phyloP scores from a whole-genome alignment of 2,329 filamentous ascomycete genomes.

The Fusarium chlamydosporum region DNA sequence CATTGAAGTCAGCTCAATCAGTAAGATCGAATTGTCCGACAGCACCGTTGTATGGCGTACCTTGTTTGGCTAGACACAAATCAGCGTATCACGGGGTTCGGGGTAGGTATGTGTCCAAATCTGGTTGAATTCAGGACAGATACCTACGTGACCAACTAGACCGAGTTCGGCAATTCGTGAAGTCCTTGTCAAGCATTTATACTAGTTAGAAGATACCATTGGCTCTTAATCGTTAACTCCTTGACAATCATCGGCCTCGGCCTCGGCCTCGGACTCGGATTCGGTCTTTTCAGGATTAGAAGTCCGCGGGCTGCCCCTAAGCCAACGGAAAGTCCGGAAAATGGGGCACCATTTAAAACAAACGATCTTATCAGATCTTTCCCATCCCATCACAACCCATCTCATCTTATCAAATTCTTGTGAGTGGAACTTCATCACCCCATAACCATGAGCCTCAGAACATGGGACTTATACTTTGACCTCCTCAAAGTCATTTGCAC shows the following conservation, averaged over 20 bases:
- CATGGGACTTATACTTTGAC: conserved; percentile 15
- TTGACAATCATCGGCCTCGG: neutral
- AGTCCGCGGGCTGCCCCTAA: no score
- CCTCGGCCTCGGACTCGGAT: neutral
- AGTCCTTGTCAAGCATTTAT: neutral
- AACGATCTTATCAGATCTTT: neutral
- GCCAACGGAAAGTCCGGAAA: neutral
- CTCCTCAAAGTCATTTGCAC: conserved; percentile 12
- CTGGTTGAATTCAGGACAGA: no score
- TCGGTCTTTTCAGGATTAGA: neutral
- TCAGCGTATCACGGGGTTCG: no score
- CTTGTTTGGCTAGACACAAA: no score
- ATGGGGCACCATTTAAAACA: neutral
- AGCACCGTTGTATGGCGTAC: no score
- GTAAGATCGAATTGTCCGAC: no score
- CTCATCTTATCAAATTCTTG: no score
- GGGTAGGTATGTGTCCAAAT: neutral
- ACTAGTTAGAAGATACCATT: neutral
- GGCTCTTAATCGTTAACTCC: neutral
- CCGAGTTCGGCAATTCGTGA: neutral
- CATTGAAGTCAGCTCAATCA: no score
- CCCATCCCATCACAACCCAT: neutral
- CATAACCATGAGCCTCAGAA: conserved; percentile 5
- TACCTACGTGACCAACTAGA: neutral
- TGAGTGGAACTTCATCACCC: accelerated